Conservation (phyloP, 768 basidiomycete genomes). For the Mycena pura region DNA sequence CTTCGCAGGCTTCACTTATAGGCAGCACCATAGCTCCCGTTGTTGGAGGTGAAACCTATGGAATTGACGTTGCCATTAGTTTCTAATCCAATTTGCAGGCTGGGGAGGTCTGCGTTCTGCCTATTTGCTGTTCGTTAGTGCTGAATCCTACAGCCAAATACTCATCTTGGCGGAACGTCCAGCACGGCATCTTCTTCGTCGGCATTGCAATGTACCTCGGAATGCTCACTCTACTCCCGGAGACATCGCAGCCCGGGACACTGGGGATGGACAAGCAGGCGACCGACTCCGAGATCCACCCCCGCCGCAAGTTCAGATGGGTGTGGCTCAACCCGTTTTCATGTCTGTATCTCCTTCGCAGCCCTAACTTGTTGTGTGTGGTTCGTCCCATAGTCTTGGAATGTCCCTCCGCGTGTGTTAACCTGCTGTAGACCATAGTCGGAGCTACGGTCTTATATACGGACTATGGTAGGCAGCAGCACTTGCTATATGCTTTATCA, state of each 20-base stretch:
- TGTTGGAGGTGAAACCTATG: slow-evolving; percentile 38
- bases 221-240: slow-evolving; percentile 46
- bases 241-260: slow-evolving; percentile 53
- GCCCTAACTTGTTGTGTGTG: slow-evolving; percentile 49
- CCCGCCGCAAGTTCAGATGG: slow-evolving; percentile 23
- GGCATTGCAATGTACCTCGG: slow-evolving; percentile 38
- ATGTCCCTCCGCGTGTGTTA: background rate
- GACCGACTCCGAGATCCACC: background rate
- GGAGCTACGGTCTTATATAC: slow-evolving; percentile 42
- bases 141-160: slow-evolving; percentile 53
- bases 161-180: slow-evolving; percentile 55
- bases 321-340: slow-evolving; percentile 52
- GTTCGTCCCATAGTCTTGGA: slow-evolving; percentile 36
- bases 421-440: slow-evolving; percentile 41
- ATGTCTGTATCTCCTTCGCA: slow-evolving; percentile 44
- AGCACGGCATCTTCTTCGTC: slow-evolving; percentile 42
- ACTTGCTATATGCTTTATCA: slow-evolving; percentile 24
- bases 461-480: slow-evolving; percentile 51
- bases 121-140: no score
- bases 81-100: slow-evolving; percentile 2
- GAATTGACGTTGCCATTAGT: background rate
- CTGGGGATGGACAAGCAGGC: slow-evolving; percentile 42
- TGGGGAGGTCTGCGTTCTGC: slow-evolving; percentile 22
- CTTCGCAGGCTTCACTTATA: slow-evolving; percentile 44
- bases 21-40: slow-evolving; percentile 53